phyloP scores from a whole-genome alignment of 441 rosid genomes.

The Syzygium malaccense region DNA sequence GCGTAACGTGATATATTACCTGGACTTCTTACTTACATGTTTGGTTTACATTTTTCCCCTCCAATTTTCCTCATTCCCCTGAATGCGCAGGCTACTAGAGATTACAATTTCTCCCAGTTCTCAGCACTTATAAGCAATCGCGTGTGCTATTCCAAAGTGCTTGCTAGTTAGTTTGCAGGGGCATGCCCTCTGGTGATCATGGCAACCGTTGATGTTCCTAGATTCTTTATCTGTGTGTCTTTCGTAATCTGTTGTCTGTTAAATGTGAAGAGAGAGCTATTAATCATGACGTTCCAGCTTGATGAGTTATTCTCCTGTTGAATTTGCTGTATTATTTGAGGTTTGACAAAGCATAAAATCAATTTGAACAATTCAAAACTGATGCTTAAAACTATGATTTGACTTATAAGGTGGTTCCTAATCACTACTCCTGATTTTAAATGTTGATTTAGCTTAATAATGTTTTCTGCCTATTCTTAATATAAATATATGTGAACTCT shows the following conservation, averaged over 20 bases:
- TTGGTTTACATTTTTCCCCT: not conserved
- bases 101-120: not conserved
- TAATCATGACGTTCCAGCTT: not conserved
- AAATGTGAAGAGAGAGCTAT: not conserved
- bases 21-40: not conserved
- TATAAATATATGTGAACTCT: not conserved
- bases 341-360: not conserved
- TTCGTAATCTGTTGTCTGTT: not conserved
- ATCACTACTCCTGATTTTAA: not conserved
- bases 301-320: not conserved
- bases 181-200: not conserved
- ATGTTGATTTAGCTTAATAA: not conserved
- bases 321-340: not conserved
- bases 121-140: not conserved
- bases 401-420: not conserved
- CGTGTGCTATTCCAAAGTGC: not conserved
- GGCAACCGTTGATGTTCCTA: not conserved
- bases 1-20: not conserved
- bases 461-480: not conserved
- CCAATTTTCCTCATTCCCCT: not conserved
- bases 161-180: not conserved
- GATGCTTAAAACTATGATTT: not conserved
- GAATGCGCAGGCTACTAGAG: not conserved
- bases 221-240: not conserved
- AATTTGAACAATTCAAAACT: not conserved